Base-by-base conservation (phyloP, 2,329 filamentous ascomycete species). In the Botrytis fragariae region DNA sequence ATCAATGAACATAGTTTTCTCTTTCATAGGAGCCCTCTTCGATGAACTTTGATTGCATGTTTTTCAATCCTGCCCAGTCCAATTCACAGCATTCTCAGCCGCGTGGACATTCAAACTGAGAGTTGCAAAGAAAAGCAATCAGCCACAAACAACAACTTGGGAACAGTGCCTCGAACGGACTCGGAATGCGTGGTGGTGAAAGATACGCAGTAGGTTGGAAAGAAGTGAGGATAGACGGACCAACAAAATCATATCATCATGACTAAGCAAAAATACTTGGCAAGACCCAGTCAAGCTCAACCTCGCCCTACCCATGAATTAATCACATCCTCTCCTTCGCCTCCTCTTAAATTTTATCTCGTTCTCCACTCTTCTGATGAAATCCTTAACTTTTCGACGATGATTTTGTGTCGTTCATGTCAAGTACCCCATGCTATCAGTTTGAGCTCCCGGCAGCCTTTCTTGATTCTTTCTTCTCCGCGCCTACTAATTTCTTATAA, bases 401-500 rank as follows among this genome's bases (percentile, higher is more conserved):
- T 25, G 22, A 4, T 12, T 25, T 25, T 25, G 22, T 12, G 9
- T 48, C 22, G 8, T 1, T 25, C 22, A 12, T 48, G 3, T 25
- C 45, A 48, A n/a, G 48, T 12, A n/a, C 44, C 44, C 25, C 35
- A 29, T 39, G 20, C 22, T 35, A 29, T 29, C 51, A 29, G 14
- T 54, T 29, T 29, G 7, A 9, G 25, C 25, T 54, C 14, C 14
- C n/a, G 18, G 12, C 51, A 54, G 6, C n/a, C 6, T 18, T n/a
- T 54, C n/a, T 54, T 18, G 0, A 8, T 54, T 29, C 5, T 29
- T 18, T 29, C n/a, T 54, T 29, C 29, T 35, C 16, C 16, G 7
- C 16, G 8, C 29, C 54, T 35, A 35, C 7, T 22, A 91, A 81
- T 73, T 88, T 84, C 81, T 90, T 90, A 80, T 89, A 91, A 77